These are phyloP conservation scores for Phyllosticta ampelicida DNA, from an alignment of 2,329 filamentous ascomycete species.

Conservation along the genomic window DNA sequence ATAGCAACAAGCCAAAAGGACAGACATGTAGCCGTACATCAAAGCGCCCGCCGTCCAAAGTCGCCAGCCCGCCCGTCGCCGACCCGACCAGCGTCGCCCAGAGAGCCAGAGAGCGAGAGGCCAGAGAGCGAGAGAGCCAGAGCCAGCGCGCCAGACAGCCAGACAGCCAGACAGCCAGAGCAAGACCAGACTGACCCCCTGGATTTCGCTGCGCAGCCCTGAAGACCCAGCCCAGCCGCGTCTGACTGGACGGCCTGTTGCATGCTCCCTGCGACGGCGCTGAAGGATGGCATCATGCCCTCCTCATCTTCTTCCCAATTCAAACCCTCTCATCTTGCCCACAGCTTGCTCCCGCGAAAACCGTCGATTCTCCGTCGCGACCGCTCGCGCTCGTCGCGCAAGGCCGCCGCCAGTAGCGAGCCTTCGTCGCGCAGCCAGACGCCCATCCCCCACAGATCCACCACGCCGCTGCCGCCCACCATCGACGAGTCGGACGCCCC, in stretches of 20 bases:
- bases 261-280: conserved; percentile 4
- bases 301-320: conserved; percentile 4
- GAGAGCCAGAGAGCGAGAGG: no score
- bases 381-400: background rate
- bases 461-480: conserved; percentile 9
- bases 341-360: conserved; percentile 9
- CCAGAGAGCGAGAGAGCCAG: no score
- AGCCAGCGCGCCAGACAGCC: no score
- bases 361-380: conserved; percentile 10
- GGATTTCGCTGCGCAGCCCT: background rate
- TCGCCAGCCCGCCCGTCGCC: no score
- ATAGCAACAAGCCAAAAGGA: background rate
- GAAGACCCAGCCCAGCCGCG: background rate
- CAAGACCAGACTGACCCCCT: background rate
- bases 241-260: conserved; percentile 4
- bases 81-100: no score
- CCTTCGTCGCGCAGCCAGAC: conserved; percentile 5
- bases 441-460: conserved; percentile 3
- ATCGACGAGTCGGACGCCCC: conserved; percentile 9
- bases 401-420: conserved; percentile 2
- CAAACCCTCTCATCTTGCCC: background rate
- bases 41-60: background rate
- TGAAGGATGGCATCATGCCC: conserved; percentile 6
- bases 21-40: background rate
- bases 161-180: background rate